A percentile compares a stretch with the other conserved stretches of the same genome.
Evolutionary conservation across 2,329 filamentous ascomycete species (phyloP).

Genomic region (Colletotrichum siamense): DNA sequence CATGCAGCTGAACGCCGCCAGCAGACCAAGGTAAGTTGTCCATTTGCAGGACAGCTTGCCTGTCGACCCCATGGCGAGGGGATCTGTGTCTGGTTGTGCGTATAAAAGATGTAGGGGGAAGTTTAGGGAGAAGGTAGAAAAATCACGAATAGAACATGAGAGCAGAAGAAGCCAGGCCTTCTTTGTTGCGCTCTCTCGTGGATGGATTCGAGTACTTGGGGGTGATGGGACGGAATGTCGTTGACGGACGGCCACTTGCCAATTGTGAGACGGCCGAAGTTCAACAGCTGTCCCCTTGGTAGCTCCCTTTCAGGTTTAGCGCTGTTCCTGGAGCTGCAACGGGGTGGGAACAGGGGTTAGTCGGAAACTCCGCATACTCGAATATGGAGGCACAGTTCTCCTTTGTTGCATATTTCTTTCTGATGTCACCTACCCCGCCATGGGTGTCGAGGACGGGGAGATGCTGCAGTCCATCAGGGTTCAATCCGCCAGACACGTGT

Average conservation of each 20-base stretch:
- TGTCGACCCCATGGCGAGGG: constrained; percentile 53
- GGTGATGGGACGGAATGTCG: neutral
- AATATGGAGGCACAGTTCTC: neutral
- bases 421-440: constrained; percentile 5
- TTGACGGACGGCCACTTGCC: neutral
- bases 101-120: neutral
- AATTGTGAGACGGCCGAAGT: constrained; percentile 13
- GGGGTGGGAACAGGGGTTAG: neutral
- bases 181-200: constrained; percentile 13
- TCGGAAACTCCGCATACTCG: neutral
- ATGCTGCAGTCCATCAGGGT: neutral
- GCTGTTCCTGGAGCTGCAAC: neutral
- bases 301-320: constrained; percentile 24
- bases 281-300: constrained; percentile 32
- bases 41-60: constrained; percentile 63
- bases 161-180: constrained; percentile 5
- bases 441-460: neutral
- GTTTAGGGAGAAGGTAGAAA: neutral
- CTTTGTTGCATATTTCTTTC: neutral
- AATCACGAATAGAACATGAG: neutral
- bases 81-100: constrained; percentile 8
- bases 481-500: constrained; percentile 1
- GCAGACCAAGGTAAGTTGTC: constrained; percentile 67
- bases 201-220: neutral
- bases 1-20: constrained; percentile 64